Evolutionary conservation across 805 yeast species (phyloP), one percentile per base, ranked within the genome.

Genomic region (Cyberlindnera saturnus): DNA sequence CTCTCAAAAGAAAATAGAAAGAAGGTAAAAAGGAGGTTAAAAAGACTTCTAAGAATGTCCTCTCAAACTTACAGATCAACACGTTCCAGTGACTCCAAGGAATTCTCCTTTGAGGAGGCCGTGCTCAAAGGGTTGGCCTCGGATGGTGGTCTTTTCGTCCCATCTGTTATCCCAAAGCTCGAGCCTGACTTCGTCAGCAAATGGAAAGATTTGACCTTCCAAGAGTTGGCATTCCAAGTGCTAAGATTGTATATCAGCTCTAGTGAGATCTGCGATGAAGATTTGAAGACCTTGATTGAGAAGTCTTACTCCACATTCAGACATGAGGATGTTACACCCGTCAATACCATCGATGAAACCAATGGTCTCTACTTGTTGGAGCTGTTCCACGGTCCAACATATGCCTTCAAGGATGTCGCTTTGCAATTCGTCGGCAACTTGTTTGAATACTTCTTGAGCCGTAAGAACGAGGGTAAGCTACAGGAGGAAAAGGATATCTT

Each of bases 381-480:
- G 67, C 74, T 93, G 46, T 93, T 93, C 81, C 99, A 93, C 62
- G 99, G 99, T 32, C 99, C 99, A 51, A 93, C 99, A 4, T 93
- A 91, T 61, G 99, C 99, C 14, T 93, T 93, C 74, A 93, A 93
- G 67, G 99, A 93, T 64, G 99, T 93, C 51, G 99, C 99, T 5
- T 75, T 93, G 61, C 99, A 93, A 66, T 91, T 93, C 65, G 95
- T 93, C 39, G 99, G 99, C 55, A 93, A 93, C 70, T 72, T 93
- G 53, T 93, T 93, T 64, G 99, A 93, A 67, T 93, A 77, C 67
- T 93, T 93, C 67, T 71, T 93, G 56, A 70, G 74, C 46, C 82
- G 96, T 66, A 76, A 78, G 56, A 93, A 93, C 60, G 62, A 59
- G 41, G 72, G 70, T 30, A 61, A 71, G 52, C 68, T 75, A 39